phyloP scores from a whole-genome alignment of 495 filamentous ascomycete genomes.

The Hypoxylon crocopeplum region DNA sequence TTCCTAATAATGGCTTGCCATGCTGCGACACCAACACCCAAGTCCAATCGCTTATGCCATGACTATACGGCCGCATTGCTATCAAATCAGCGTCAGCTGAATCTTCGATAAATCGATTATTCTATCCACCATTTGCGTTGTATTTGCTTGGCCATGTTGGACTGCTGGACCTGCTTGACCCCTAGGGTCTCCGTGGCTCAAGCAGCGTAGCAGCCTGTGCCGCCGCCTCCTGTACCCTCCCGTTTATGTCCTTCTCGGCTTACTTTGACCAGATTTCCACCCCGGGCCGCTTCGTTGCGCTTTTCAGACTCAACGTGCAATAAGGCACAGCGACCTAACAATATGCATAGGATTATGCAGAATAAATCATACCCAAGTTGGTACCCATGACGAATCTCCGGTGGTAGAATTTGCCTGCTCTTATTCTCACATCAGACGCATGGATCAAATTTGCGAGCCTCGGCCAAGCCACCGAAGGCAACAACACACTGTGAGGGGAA shows the following conservation, averaged over 20 bases:
- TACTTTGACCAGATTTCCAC: conserved; percentile 26
- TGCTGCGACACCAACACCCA: conserved; percentile 8
- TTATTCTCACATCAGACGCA: conserved; percentile 29
- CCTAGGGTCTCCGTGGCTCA: conserved; percentile 3
- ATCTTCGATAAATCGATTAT: conserved; percentile 1
- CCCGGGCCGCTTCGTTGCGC: conserved; percentile 7
- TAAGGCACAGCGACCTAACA: conserved; percentile 9
- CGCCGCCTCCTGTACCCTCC: conserved; percentile 24
- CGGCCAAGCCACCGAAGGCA: conserved; percentile 8
- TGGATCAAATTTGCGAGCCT: conserved; percentile 11
- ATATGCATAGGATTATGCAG: conserved; percentile 18
- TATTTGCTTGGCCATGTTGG: conserved; percentile 8
- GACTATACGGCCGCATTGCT: conserved; percentile 6
- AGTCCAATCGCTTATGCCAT: background rate
- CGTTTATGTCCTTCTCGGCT: conserved; percentile 10
- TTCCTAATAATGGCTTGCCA: conserved; percentile 4
- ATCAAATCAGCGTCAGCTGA: conserved; percentile 1
- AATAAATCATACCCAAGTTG: conserved; percentile 20
- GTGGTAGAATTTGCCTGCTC: conserved; percentile 13
- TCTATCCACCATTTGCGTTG: background rate
- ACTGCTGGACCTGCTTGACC: too few species aligned
- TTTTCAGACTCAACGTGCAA: conserved; percentile 13
- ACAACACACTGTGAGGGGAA: background rate
- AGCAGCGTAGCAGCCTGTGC: conserved; percentile 10
- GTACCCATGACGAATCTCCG: conserved; percentile 3